A percentile compares a stretch with the other conserved stretches of the same genome.
Conservation (phyloP, 2,329 filamentous ascomycete genomes). For the Calonectria pseudoreteaudii region DNA sequence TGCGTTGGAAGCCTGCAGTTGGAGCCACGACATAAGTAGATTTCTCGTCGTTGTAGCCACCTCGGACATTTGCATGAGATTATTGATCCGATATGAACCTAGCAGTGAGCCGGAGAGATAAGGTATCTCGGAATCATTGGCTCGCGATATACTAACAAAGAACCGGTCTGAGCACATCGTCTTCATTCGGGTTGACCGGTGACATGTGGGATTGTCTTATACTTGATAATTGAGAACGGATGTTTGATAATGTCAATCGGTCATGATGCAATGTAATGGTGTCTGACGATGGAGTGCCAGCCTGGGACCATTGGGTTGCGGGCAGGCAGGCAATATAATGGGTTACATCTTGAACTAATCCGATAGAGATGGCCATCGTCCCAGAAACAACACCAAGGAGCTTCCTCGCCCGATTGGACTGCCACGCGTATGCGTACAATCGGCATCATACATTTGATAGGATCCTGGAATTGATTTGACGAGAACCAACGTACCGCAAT, state of each 20-base stretch:
- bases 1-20: background rate
- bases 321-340: conserved; percentile 4
- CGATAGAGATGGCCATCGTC: conserved; percentile 1
- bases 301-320: conserved; percentile 6
- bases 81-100: conserved; percentile 21
- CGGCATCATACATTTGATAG: background rate
- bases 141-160: background rate
- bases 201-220: conserved; percentile 23
- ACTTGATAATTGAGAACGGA: conserved; percentile 10
- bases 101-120: conserved; percentile 31
- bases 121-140: conserved; percentile 34
- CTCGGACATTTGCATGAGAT: background rate
- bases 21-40: conserved; percentile 12
- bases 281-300: background rate
- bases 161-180: conserved; percentile 30
- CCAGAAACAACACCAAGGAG: background rate
- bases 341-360: conserved; percentile 17
- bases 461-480: background rate
- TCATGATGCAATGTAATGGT: conserved; percentile 19
- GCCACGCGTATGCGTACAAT: background rate
- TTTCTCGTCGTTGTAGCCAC: background rate
- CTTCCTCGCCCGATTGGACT: background rate
- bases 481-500: background rate
- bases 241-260: conserved; percentile 16
- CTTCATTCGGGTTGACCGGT: conserved; percentile 28